Evolutionary conservation across 345 rosid species (phyloP).

Genomic region (Lumnitzera racemosa): DNA sequence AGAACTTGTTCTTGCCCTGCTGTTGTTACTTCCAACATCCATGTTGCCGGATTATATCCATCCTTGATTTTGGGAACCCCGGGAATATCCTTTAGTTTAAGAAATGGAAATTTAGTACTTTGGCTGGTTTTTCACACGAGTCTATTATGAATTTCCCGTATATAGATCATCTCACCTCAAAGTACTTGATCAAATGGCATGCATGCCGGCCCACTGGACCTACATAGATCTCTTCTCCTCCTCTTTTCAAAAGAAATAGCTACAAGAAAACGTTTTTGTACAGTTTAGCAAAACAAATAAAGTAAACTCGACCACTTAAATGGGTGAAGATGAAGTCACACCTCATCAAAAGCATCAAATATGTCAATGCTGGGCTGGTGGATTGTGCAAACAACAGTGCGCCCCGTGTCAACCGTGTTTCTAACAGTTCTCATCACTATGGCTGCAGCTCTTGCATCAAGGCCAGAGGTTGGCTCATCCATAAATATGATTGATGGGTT

Average conservation of each 20-base stretch:
- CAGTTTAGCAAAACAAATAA: background rate
- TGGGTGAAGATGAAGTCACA: background rate
- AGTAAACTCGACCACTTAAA: no score
- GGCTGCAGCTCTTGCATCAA: slow-evolving; percentile 81
- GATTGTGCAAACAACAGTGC: slow-evolving; percentile 68
- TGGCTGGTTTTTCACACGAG: background rate
- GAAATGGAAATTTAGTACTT: background rate
- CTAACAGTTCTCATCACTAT: slow-evolving; percentile 70
- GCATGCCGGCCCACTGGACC: slow-evolving; percentile 59
- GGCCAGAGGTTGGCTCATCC: slow-evolving; percentile 75
- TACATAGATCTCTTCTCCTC: slow-evolving; percentile 54
- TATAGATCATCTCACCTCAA: slow-evolving; percentile 38
- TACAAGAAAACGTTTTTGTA: slow-evolving; percentile 10
- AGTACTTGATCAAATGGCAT: slow-evolving; percentile 41
- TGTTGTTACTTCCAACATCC: slow-evolving; percentile 67
- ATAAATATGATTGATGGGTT: slow-evolving; percentile 69
- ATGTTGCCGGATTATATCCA: slow-evolving; percentile 68
- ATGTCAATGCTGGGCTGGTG: slow-evolving; percentile 74
- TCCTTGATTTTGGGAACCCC: slow-evolving; percentile 49
- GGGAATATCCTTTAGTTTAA: slow-evolving; percentile 26
- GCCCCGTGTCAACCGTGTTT: slow-evolving; percentile 61
- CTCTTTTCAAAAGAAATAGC: slow-evolving; percentile 41
- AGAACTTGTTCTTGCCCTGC: slow-evolving; percentile 38
- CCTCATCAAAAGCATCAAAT: slow-evolving; percentile 73
- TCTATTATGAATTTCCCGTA: background rate